Conservation (phyloP, 2,329 filamentous ascomycete species). For the Cyphellophora attinorum region DNA sequence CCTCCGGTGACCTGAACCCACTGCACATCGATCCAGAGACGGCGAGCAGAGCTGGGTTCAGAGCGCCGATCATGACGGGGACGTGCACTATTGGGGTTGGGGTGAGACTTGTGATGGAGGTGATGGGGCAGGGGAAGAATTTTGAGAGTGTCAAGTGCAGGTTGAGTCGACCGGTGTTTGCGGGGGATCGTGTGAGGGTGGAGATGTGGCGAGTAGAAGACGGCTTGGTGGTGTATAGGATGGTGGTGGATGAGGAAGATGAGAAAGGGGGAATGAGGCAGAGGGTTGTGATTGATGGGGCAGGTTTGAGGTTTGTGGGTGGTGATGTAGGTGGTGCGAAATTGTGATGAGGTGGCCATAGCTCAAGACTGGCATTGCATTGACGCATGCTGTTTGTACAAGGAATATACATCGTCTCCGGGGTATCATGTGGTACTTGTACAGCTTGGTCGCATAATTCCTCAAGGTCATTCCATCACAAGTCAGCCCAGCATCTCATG, state of each 20-base stretch:
- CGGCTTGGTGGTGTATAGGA: neutral
- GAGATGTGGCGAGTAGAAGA: slow-evolving; percentile 9
- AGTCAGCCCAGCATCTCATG: no score
- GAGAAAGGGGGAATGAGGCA: no score
- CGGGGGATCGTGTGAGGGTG: slow-evolving; percentile 8
- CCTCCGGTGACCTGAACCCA: slow-evolving; percentile 10
- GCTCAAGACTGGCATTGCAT: no score
- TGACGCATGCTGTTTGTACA: no score
- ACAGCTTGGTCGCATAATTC: no score
- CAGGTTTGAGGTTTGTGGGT: no score
- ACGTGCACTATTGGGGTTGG: slow-evolving; percentile 11
- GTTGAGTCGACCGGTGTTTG: slow-evolving; percentile 9
- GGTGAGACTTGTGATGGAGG: slow-evolving; percentile 8
- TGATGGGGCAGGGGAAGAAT: slow-evolving; percentile 4
- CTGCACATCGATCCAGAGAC: slow-evolving; percentile 9
- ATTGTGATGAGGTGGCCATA: no score
- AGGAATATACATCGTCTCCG: no score
- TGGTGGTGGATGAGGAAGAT: neutral
- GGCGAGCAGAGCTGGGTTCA: slow-evolving; percentile 8
- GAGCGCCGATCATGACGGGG: slow-evolving; percentile 7
- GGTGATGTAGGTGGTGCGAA: no score
- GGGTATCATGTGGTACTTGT: no score
- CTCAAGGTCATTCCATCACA: no score
- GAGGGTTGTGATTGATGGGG: slow-evolving; percentile 5
- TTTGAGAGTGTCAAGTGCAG: slow-evolving; percentile 10